Evolutionary conservation across 225 moss, liverwort and hornwort species (phyloP).

Genomic region (Marchantia polymorpha): DNA sequence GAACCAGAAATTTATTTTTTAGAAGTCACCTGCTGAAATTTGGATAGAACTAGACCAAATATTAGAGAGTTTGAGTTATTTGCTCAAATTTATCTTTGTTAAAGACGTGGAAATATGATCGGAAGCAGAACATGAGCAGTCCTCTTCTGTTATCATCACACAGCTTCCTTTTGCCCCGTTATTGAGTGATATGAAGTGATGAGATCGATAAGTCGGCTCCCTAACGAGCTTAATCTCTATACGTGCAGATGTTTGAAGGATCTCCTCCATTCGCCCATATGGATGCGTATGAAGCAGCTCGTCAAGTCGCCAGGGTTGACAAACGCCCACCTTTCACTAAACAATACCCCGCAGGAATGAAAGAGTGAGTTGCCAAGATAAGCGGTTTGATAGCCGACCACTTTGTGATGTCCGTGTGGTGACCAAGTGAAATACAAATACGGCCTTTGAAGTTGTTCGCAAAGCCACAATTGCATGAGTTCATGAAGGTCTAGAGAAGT

Average conservation of each 20-base stretch:
- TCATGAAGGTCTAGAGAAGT: neutral
- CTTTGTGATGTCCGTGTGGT: neutral
- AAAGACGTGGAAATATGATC: too few relatives aligned
- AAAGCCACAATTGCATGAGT: neutral
- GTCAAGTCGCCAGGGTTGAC: constrained; percentile 37
- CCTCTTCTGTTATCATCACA: neutral
- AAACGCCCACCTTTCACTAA: constrained; percentile 47
- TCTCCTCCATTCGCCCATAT: constrained; percentile 52
- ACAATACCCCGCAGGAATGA: constrained; percentile 49
- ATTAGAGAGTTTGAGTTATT: too few relatives aligned
- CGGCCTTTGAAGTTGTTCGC: neutral
- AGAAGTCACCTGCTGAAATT: too few relatives aligned
- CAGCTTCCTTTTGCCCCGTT: neutral
- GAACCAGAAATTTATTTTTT: too few relatives aligned
- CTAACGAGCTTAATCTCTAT: neutral
- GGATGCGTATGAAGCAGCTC: constrained; percentile 80
- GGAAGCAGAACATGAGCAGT: too few relatives aligned
- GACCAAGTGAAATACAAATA: neutral
- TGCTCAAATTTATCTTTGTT: too few relatives aligned
- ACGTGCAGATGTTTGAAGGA: constrained; percentile 68
- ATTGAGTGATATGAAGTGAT: neutral
- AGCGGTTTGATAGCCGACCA: neutral
- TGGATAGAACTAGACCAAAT: too few relatives aligned
- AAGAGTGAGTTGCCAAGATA: constrained; percentile 23
- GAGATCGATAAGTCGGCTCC: neutral